These are phyloP conservation scores for Phytophthora kernoviae DNA, from an alignment of 352 stramenopile genomes.

Conservation along the genomic window DNA sequence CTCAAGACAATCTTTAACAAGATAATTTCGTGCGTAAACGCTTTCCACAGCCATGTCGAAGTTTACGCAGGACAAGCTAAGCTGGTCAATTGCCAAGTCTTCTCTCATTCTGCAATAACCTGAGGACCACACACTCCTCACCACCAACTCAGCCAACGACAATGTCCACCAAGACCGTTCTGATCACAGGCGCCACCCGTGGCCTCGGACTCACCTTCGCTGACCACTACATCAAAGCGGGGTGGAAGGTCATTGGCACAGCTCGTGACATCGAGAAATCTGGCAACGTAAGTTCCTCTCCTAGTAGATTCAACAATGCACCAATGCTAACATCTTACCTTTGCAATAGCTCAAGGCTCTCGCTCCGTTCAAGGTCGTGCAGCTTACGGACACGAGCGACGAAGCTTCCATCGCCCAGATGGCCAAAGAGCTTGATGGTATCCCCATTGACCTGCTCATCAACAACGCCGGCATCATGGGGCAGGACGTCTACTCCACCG, in stretches of 20 bases:
- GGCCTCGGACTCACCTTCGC: constrained; percentile 53
- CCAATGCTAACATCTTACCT: background rate
- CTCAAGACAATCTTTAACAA: too few relatives aligned
- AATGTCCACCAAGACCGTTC: constrained; percentile 41
- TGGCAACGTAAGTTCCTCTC: constrained; percentile 24
- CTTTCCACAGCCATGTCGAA: background rate
- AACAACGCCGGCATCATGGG: constrained; percentile 62
- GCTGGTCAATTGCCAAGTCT: constrained; percentile 21
- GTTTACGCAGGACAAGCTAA: constrained; percentile 2
- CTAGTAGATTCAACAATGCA: background rate
- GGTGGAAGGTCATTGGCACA: constrained; percentile 54
- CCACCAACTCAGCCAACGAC: background rate
- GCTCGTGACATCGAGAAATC: constrained; percentile 35
- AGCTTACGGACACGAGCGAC: constrained; percentile 41
- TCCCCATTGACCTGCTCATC: constrained; percentile 61
- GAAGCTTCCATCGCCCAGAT: constrained; percentile 45
- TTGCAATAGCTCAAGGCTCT: constrained; percentile 38
- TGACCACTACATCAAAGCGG: constrained; percentile 42
- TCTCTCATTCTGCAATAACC: constrained; percentile 1
- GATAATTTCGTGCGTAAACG: background rate
- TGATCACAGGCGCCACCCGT: constrained; percentile 52
- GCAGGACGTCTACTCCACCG: constrained; percentile 24
- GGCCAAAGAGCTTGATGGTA: constrained; percentile 39
- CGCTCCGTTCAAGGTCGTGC: constrained; percentile 44
- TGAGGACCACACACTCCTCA: background rate